These are phyloP conservation scores for Neonectria punicea DNA, from an alignment of 2,329 filamentous ascomycete species.

Conservation along the genomic window DNA sequence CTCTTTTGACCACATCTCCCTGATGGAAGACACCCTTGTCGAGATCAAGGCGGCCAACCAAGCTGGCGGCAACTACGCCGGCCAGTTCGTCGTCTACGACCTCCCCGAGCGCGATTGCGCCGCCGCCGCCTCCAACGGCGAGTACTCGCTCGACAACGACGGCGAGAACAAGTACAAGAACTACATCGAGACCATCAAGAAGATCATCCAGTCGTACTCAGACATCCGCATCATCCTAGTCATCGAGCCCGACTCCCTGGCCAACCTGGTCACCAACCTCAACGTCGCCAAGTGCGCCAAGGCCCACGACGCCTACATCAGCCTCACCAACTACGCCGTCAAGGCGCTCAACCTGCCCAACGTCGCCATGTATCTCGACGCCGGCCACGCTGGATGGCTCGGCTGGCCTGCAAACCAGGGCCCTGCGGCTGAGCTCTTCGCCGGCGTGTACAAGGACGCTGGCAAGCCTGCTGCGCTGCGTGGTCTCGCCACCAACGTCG, in stretches of 20 bases:
- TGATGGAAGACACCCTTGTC: conserved; percentile 58
- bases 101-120: conserved; percentile 69
- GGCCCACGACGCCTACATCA: conserved; percentile 60
- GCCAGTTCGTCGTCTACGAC: conserved; percentile 66
- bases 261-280: conserved; percentile 68
- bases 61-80: conserved; percentile 54
- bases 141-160: conserved; percentile 61
- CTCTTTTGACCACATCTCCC: conserved; percentile 58
- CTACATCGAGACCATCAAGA: conserved; percentile 63
- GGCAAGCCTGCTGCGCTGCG: conserved; percentile 61
- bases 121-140: conserved; percentile 66
- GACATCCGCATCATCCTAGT: conserved; percentile 57
- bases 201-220: conserved; percentile 54
- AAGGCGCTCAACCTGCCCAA: conserved; percentile 64
- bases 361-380: conserved; percentile 68
- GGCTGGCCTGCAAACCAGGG: conserved; percentile 66
- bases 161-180: conserved; percentile 64
- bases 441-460: conserved; percentile 60
- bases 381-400: conserved; percentile 68
- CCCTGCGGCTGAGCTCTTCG: conserved; percentile 59
- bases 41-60: conserved; percentile 54
- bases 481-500: conserved; percentile 67
- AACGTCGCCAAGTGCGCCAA: conserved; percentile 60
- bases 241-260: conserved; percentile 68
- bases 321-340: conserved; percentile 62